Percentiles rank a stretch among this genome's conserved stretches.
These are phyloP conservation scores for Cladorrhinum sp. DNA, from an alignment of 2,329 filamentous ascomycete species.

Conservation along the genomic window DNA sequence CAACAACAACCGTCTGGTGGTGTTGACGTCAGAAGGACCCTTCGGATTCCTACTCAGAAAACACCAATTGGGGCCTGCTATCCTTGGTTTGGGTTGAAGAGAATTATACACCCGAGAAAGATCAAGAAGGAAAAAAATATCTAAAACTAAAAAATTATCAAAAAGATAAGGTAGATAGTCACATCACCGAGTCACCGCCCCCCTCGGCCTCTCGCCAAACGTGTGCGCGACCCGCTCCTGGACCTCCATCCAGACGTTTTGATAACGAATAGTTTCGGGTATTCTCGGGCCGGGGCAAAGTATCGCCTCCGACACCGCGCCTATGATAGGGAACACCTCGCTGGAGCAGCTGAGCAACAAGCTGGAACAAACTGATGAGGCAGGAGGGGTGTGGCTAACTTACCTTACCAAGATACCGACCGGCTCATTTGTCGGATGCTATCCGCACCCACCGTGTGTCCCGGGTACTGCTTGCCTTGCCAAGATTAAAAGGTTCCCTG, in stretches of 20 bases:
- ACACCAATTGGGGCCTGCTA: neutral
- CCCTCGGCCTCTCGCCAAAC: neutral
- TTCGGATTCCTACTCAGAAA: neutral
- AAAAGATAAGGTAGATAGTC: neutral
- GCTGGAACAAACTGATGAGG: too few relatives aligned
- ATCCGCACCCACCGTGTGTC: neutral
- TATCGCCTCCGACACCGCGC: neutral
- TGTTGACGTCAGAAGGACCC: neutral
- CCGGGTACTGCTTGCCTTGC: neutral
- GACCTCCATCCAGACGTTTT: slow-evolving; percentile 3
- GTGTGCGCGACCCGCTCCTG: slow-evolving; percentile 3
- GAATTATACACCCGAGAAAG: neutral
- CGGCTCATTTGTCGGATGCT: too few relatives aligned
- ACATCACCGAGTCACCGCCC: neutral
- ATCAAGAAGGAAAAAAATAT: neutral
- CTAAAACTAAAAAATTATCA: neutral
- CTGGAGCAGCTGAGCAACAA: too few relatives aligned
- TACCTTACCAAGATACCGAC: too few relatives aligned
- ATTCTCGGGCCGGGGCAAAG: slow-evolving; percentile 25
- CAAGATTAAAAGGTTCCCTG: neutral
- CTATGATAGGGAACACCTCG: too few relatives aligned
- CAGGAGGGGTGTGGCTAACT: too few relatives aligned
- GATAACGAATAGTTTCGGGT: slow-evolving; percentile 26
- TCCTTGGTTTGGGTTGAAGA: neutral
- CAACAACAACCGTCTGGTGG: neutral